Percentiles rank a stretch among this genome's conserved stretches.
Conservation (phyloP, 73 alveolate genomes). For the Paramecium biaurelia region DNA sequence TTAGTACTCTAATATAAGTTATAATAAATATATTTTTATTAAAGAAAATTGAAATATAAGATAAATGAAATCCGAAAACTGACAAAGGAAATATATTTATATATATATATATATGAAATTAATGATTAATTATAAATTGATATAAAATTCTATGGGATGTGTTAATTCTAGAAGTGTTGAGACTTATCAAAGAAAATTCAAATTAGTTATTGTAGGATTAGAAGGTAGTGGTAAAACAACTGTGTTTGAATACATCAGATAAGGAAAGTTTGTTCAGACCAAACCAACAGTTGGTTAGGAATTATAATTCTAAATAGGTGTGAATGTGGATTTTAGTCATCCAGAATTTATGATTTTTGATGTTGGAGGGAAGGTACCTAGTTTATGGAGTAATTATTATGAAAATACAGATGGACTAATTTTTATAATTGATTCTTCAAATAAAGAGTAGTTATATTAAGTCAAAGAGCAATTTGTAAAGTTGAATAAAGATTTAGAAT, state of each 20-base stretch:
- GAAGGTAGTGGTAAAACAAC: slow-evolving; percentile 89
- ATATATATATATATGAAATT: neutral
- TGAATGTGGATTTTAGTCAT: neutral
- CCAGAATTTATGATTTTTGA: slow-evolving; percentile 82
- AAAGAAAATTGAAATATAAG: too few species aligned
- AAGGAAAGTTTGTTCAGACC: slow-evolving; percentile 68
- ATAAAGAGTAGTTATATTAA: slow-evolving; percentile 78
- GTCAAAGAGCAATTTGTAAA: slow-evolving; percentile 81
- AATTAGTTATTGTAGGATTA: slow-evolving; percentile 78
- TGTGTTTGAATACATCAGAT: slow-evolving; percentile 66
- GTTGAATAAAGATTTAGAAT: slow-evolving; percentile 38
- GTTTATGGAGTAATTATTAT: slow-evolving; percentile 84
- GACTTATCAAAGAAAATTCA: slow-evolving; percentile 61
- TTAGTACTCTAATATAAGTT: too few species aligned
- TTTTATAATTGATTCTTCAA: slow-evolving; percentile 88
- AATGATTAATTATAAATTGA: neutral
- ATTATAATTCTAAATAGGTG: slow-evolving; percentile 68
- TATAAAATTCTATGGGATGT: neutral
- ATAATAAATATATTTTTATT: too few species aligned
- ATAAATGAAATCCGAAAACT: too few species aligned
- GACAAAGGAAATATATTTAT: too few species aligned
- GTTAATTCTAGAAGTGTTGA: slow-evolving; percentile 33
- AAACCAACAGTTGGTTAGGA: slow-evolving; percentile 85
- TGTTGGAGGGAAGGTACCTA: slow-evolving; percentile 87
- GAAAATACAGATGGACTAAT: slow-evolving; percentile 86